Evolutionary conservation across 2,329 filamentous ascomycete genomes (phyloP).

Genomic region (Dactylella cylindrospora): DNA sequence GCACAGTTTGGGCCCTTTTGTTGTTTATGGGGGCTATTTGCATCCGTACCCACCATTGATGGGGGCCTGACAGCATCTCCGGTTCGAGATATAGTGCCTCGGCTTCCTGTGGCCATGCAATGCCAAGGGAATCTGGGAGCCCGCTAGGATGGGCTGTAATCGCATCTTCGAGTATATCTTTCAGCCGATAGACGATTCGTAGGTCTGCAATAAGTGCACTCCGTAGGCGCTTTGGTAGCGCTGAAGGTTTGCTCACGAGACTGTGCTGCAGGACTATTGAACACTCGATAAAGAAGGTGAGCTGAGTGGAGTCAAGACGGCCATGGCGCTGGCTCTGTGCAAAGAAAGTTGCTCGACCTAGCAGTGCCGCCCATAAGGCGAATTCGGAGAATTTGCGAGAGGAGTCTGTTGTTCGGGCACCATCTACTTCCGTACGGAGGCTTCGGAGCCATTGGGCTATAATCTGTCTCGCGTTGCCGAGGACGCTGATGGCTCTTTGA

Average conservation of each 20-base stretch:
- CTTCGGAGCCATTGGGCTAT: constrained; percentile 58
- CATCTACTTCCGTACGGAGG: constrained; percentile 56
- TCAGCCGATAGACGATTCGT: constrained; percentile 8
- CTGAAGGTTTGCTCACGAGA: constrained; percentile 10
- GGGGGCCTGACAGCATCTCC: constrained; percentile 4
- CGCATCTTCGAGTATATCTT: not conserved
- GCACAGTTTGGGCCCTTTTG: constrained; percentile 47
- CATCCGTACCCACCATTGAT: constrained; percentile 36
- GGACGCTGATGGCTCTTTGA: constrained; percentile 47
- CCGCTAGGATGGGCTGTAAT: not conserved
- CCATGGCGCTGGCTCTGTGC: constrained; percentile 11
- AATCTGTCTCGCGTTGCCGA: constrained; percentile 55
- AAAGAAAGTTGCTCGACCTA: constrained; percentile 59
- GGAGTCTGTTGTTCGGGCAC: constrained; percentile 51
- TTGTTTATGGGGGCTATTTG: constrained; percentile 1
- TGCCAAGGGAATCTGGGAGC: constrained; percentile 7
- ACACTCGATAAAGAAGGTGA: constrained; percentile 24
- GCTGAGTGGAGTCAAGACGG: not conserved
- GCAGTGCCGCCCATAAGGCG: constrained; percentile 60
- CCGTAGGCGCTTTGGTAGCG: constrained; percentile 4
- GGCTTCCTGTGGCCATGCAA: constrained; percentile 31
- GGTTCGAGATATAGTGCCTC: constrained; percentile 1
- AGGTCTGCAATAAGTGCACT: constrained; percentile 8
- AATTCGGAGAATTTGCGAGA: constrained; percentile 55
- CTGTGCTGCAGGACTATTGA: constrained; percentile 28